Conservation (phyloP, 176 grass and related monocot genomes). For the Phoenix roebelenii region DNA sequence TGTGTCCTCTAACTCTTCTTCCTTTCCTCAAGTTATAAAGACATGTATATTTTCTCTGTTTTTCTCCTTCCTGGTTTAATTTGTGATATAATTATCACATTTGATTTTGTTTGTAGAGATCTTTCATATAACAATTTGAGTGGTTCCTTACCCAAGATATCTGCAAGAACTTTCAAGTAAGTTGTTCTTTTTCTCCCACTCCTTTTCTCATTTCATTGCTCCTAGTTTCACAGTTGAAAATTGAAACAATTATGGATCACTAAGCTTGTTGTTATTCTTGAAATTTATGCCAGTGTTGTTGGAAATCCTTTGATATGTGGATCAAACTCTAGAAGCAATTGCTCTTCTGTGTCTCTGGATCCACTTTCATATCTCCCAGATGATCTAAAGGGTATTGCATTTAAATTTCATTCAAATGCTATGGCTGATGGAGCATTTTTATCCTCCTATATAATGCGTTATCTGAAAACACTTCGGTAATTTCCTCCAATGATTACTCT, state of each 20-base stretch:
- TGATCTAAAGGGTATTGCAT: constrained; percentile 3
- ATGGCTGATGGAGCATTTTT: neutral
- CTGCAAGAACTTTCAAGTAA: constrained; percentile 58
- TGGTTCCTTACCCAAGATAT: constrained; percentile 29
- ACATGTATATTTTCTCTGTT: neutral
- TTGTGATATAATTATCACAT: neutral
- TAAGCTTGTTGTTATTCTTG: neutral
- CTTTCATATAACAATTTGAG: constrained; percentile 82
- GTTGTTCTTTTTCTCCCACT: constrained; percentile 3
- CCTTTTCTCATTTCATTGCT: neutral
- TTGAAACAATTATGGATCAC: too few species aligned
- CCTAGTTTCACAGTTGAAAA: neutral
- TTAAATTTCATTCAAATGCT: neutral
- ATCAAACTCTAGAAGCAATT: constrained; percentile 50
- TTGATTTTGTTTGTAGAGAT: constrained; percentile 36
- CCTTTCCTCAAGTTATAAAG: too few species aligned
- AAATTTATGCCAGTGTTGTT: constrained; percentile 44
- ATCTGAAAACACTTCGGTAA: too few species aligned
- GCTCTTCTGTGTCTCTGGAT: constrained; percentile 57
- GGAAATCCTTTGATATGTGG: constrained; percentile 79
- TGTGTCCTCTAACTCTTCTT: too few species aligned
- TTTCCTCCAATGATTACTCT: neutral
- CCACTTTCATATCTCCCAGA: constrained; percentile 69
- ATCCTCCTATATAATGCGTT: neutral
- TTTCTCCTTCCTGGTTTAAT: constrained; percentile 12